Conservation (phyloP, 2,329 filamentous ascomycete genomes). For the Cylindrodendrum hubeiense region DNA sequence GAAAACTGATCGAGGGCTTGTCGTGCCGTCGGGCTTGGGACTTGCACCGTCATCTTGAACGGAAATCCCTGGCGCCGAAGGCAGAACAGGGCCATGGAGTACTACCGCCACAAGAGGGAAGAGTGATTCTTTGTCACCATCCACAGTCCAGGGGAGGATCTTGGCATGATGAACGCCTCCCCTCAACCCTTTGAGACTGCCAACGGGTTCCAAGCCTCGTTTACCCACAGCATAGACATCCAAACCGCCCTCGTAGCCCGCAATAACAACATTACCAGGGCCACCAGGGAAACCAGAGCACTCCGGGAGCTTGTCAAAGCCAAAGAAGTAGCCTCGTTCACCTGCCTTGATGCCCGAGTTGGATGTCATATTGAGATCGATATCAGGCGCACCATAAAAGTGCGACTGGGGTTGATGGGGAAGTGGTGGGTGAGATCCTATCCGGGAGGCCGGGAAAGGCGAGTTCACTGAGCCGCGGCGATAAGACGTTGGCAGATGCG, state of each 20-base stretch:
- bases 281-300: slow-evolving; percentile 52
- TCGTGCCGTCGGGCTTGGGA: slow-evolving; percentile 56
- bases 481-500: slow-evolving; percentile 50
- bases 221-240: slow-evolving; percentile 81
- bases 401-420: slow-evolving; percentile 83
- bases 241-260: slow-evolving; percentile 84
- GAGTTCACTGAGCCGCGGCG: slow-evolving; percentile 65
- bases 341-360: slow-evolving; percentile 71
- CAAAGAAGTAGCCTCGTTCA: slow-evolving; percentile 81
- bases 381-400: slow-evolving; percentile 80
- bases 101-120: slow-evolving; percentile 84
- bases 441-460: slow-evolving; percentile 59
- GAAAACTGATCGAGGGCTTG: slow-evolving; percentile 56
- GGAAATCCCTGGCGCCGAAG: slow-evolving; percentile 52
- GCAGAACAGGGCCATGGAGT: slow-evolving; percentile 80
- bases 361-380: slow-evolving; percentile 75
- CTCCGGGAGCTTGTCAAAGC: slow-evolving; percentile 79
- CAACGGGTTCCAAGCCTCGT: slow-evolving; percentile 76
- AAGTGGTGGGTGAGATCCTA: slow-evolving; percentile 69
- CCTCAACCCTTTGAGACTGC: slow-evolving; percentile 79
- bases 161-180: slow-evolving; percentile 87
- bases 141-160: slow-evolving; percentile 77
- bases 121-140: slow-evolving; percentile 64
- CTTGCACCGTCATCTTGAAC: slow-evolving; percentile 54
- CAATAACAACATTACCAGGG: slow-evolving; percentile 75